Evolutionary conservation across 75 land plant species (phyloP).

Genomic region (Selaginella moellendorffii): DNA sequence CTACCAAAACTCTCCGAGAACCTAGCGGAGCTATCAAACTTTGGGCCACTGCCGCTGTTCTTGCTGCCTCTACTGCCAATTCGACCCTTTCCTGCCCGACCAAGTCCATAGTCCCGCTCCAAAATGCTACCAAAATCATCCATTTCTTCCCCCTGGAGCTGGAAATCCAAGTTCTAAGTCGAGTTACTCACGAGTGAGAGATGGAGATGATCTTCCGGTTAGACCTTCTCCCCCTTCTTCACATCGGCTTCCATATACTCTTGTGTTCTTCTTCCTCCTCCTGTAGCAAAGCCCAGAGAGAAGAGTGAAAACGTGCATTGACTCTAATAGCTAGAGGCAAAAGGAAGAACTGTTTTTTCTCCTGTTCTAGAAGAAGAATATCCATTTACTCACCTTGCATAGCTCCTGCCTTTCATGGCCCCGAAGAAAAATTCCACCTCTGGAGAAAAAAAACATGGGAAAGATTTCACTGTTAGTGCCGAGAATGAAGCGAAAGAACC

Average conservation of each 20-base stretch:
- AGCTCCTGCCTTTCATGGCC: too few relatives aligned
- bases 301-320: background rate
- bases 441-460: too few relatives aligned
- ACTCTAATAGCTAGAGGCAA: background rate
- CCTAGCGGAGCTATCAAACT: background rate
- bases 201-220: background rate
- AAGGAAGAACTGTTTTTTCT: too few relatives aligned
- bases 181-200: background rate
- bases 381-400: too few relatives aligned
- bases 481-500: too few relatives aligned
- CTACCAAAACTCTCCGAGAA: background rate
- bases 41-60: background rate
- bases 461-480: too few relatives aligned
- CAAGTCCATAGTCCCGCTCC: constrained; percentile 1
- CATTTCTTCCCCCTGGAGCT: background rate
- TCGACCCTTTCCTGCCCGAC: too few relatives aligned
- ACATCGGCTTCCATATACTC: background rate
- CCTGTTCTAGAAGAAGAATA: too few relatives aligned
- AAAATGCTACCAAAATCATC: background rate
- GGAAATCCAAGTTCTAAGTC: background rate
- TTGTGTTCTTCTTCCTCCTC: too few relatives aligned
- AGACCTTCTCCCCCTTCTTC: background rate
- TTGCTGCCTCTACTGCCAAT: too few relatives aligned
- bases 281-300: too few relatives aligned
- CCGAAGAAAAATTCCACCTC: too few relatives aligned